A percentile compares a stretch with the other conserved stretches of the same genome.
Conservation (phyloP, 2,329 filamentous ascomycete species). For the Thermomyces lanuginosus region DNA sequence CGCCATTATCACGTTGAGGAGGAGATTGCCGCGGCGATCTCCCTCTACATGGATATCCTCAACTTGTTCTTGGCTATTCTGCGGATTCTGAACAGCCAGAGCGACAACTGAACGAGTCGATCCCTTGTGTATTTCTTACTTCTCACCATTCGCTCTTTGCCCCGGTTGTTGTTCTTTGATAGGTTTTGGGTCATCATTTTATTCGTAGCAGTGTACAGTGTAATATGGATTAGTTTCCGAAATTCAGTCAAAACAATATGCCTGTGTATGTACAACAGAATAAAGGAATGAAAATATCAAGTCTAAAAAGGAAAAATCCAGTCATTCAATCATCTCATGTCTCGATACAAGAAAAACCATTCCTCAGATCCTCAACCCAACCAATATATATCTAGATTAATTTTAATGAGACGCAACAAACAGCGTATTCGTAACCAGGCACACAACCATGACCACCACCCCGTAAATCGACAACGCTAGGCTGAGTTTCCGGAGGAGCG, state of each 20-base stretch:
- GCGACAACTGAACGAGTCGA: conserved; percentile 53
- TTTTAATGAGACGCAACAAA: conserved; percentile 39
- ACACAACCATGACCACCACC: conserved; percentile 73
- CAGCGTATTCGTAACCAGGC: conserved; percentile 70
- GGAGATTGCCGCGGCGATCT: conserved; percentile 90
- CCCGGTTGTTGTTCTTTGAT: not conserved
- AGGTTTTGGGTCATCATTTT: not conserved
- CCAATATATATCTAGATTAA: not conserved
- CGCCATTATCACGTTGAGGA: conserved; percentile 94
- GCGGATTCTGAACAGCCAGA: conserved; percentile 89
- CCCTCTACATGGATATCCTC: conserved; percentile 87
- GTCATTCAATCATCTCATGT: not conserved
- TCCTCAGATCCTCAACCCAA: not conserved
- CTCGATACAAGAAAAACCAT: not conserved
- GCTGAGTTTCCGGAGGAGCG: conserved; percentile 52
- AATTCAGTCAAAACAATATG: not conserved
- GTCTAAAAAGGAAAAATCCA: not conserved
- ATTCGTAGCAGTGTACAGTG: too few species aligned
- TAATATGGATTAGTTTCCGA: too few species aligned
- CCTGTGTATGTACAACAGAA: conserved; percentile 2
- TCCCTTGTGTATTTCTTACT: not conserved
- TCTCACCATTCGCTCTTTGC: not conserved
- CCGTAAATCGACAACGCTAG: conserved; percentile 71
- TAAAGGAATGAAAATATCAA: not conserved
- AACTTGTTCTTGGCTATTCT: conserved; percentile 95